Percentiles rank a stretch among this genome's conserved stretches.
Conservation (phyloP, 2,329 filamentous ascomycete species). For the Colletotrichum horii region DNA sequence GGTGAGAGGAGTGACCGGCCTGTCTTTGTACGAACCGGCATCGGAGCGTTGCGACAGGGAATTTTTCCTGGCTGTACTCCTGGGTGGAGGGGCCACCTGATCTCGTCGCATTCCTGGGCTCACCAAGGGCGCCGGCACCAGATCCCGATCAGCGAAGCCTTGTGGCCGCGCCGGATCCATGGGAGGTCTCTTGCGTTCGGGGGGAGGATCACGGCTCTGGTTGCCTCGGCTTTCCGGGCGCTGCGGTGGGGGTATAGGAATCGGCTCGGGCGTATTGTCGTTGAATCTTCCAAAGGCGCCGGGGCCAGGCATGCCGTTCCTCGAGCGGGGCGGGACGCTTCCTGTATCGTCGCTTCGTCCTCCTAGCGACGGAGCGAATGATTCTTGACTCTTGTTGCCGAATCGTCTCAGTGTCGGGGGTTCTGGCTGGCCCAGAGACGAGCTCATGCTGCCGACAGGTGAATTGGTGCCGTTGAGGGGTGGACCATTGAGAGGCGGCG, state of each 20-base stretch:
- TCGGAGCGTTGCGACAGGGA: slow-evolving; percentile 39
- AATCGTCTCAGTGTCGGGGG: slow-evolving; percentile 52
- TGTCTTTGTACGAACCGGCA: slow-evolving; percentile 36
- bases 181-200: slow-evolving; percentile 69
- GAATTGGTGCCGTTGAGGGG: slow-evolving; percentile 35
- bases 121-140: slow-evolving; percentile 64
- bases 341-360: slow-evolving; percentile 56
- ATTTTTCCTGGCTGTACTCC: slow-evolving; percentile 55
- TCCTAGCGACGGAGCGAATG: slow-evolving; percentile 52
- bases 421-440: slow-evolving; percentile 45
- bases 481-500: slow-evolving; percentile 12
- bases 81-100: slow-evolving; percentile 51
- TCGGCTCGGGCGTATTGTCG: slow-evolving; percentile 23
- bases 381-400: slow-evolving; percentile 65
- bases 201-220: slow-evolving; percentile 47
- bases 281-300: slow-evolving; percentile 43
- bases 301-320: slow-evolving; percentile 52
- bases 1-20: slow-evolving; percentile 28
- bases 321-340: slow-evolving; percentile 57
- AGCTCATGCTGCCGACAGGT: slow-evolving; percentile 58
- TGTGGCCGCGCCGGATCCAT: slow-evolving; percentile 66
- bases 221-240: slow-evolving; percentile 25
- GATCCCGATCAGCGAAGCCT: slow-evolving; percentile 50
- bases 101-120: slow-evolving; percentile 54
- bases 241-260: slow-evolving; percentile 29